Evolutionary conservation across 2,329 filamentous ascomycete genomes (phyloP), one percentile per base, ranked within the genome.

Genomic region (Teratosphaeria destructans): DNA sequence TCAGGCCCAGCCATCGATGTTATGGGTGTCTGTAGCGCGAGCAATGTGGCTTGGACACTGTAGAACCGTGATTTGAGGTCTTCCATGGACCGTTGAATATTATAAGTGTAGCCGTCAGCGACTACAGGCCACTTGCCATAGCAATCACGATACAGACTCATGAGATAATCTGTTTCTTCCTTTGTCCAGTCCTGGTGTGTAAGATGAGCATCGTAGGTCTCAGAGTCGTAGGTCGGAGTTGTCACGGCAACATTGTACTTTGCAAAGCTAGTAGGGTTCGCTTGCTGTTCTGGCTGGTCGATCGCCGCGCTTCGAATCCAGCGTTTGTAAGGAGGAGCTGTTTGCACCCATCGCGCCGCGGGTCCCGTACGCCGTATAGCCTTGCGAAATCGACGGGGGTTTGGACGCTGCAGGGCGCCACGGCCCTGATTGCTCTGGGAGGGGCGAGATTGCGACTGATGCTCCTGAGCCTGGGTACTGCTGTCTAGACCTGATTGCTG

Each of bases 61-160:
- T 97, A 99, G 76, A 95, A 97, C 57, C 94, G 84, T 16, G 86
- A 82, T 74, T 99, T 99, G 62, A 99, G 78, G 62, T 96, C 90
- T 72, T 99, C 94, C 79, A 96, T 85, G 1, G 84, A 86, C 52
- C 94, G 84, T 37, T 65, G 60, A 14, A 59, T 66, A 62, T 60
- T 59, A 37, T 52, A 29, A 67, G 67, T 1, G 77, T 96, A 99
- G 60, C 93, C 88, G 73, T 99, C 94, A 79, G 87, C 90, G 61
- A 99, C 89, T 16, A 97, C 74, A 3, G 93, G 82, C 91, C 94
- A 99, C 65, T 94, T 86, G 61, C 96, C 81, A 70, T 95, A 90
- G 70, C 86, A 96, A 54, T 92, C 87, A 60, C 81, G 81, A 14
- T 85, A 89, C 39, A 93, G 72, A 3, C 83, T 78, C 71, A 97